Evolutionary conservation across 805 yeast species (phyloP), one percentile per base, ranked within the genome.

Genomic region (Saturnispora quitensis): DNA sequence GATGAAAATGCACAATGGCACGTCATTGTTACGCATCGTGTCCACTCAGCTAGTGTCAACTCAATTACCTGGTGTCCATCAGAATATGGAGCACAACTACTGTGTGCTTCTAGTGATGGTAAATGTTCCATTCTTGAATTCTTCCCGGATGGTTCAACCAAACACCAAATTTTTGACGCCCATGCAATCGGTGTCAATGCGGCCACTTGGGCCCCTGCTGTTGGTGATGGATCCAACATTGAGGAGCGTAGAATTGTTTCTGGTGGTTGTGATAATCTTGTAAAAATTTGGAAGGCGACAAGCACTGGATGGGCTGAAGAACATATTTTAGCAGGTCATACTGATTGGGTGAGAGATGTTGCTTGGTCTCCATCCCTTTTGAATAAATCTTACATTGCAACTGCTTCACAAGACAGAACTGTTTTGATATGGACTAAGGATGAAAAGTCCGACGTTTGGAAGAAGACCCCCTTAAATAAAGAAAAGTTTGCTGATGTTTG

Each of bases 341-440:
- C 87, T 17, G 99, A 93, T 68, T 93, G 99, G 99, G 97, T 93
- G 34, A 83, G 99, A 69, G 99, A 93, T 66, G 97, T 91, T 55
- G 89, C 95, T 4, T 93, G 99, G 99, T 89, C 97, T 20, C 97
- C 98, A 46, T 82, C 96, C 2, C 81, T 88, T 46, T 76, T 93
- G 56, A 78, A 88, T 45, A 84, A 87, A 60, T 82, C 95, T 13
- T 91, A 89, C 67, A 86, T 93, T 61, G 99, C 98, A 13, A 82
- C 96, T 36, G 97, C 97, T 9, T 90, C 98, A 22, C 98, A 93
- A 71, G 99, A 93, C 69, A 84, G 88, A 67, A 86, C 95, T 0
- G 97, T 95, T 48, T 74, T 90, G 55, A 86, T 93, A 65, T 93
- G 99, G 99, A 83, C 96, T 8, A 45, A 43, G 27, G 52, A 45